phyloP scores from a whole-genome alignment of 352 stramenopile species.

The Phytophthora cactorum region DNA sequence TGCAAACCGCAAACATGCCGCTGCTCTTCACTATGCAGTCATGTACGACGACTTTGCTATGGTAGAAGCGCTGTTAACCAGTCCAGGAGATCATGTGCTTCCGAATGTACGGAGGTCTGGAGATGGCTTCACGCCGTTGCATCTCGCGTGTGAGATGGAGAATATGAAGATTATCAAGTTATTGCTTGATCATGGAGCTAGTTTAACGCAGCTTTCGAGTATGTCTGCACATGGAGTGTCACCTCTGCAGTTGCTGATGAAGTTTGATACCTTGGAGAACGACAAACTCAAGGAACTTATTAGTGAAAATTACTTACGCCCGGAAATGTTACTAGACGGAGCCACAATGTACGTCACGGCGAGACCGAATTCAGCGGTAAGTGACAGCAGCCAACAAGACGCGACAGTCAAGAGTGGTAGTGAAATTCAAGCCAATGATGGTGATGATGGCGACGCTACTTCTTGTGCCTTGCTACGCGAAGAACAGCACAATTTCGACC shows the following conservation, averaged over 20 bases:
- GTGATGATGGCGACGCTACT: slow-evolving; percentile 22
- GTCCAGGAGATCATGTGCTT: slow-evolving; percentile 40
- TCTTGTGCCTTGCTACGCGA: slow-evolving; percentile 60
- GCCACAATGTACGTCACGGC: slow-evolving; percentile 9
- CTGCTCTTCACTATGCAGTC: slow-evolving; percentile 70
- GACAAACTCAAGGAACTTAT: slow-evolving; percentile 56
- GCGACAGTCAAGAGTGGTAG: not conserved
- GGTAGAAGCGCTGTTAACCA: slow-evolving; percentile 41
- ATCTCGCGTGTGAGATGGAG: slow-evolving; percentile 66
- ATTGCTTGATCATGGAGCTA: slow-evolving; percentile 58
- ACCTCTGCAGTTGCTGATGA: slow-evolving; percentile 59
- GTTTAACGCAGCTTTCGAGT: slow-evolving; percentile 58
- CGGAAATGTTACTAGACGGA: slow-evolving; percentile 54
- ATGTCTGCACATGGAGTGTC: slow-evolving; percentile 46
- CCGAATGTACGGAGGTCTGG: slow-evolving; percentile 65
- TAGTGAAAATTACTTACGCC: slow-evolving; percentile 38
- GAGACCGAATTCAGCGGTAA: not conserved
- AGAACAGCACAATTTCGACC: slow-evolving; percentile 55
- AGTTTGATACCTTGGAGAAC: slow-evolving; percentile 54
- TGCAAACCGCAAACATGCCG: slow-evolving; percentile 48
- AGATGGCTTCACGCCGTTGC: slow-evolving; percentile 69
- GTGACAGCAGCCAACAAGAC: not conserved
- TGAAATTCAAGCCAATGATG: slow-evolving; percentile 6
- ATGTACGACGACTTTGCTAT: slow-evolving; percentile 62
- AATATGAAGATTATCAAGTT: slow-evolving; percentile 57